Percentiles rank a stretch among this genome's conserved stretches.
phyloP scores from a whole-genome alignment of 495 filamentous ascomycete species.

The Opeltia flavorubescens region DNA sequence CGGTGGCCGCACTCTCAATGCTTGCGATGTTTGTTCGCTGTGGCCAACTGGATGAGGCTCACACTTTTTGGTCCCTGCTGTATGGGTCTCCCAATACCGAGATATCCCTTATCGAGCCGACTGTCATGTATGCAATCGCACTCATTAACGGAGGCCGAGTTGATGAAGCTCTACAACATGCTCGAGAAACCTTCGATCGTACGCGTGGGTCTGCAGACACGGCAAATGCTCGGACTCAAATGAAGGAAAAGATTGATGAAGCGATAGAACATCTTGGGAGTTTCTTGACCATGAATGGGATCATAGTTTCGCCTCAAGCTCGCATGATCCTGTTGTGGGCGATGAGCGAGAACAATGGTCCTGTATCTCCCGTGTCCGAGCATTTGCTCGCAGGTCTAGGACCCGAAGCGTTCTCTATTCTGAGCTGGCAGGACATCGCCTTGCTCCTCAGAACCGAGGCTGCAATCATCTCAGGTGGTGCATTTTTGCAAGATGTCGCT shows the following conservation, averaged over 20 bases:
- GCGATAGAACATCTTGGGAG: conserved; percentile 61
- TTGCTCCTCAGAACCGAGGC: conserved; percentile 52
- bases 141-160: conserved; percentile 68
- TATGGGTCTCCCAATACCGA: conserved; percentile 31
- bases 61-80: conserved; percentile 62
- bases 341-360: conserved; percentile 59
- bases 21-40: conserved; percentile 71
- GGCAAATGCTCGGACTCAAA: conserved; percentile 27
- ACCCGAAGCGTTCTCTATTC: conserved; percentile 40
- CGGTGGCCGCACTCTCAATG: conserved; percentile 63
- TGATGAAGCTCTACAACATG: conserved; percentile 57
- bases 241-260: conserved; percentile 74
- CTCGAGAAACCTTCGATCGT: conserved; percentile 68
- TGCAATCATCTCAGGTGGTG: conserved; percentile 37
- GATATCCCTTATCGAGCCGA: conserved; percentile 65
- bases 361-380: conserved; percentile 45
- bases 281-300: conserved; percentile 33
- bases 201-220: conserved; percentile 38
- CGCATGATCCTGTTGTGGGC: conserved; percentile 50
- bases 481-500: conserved; percentile 34
- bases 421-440: conserved; percentile 42
- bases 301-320: conserved; percentile 36
- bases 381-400: conserved; percentile 48
- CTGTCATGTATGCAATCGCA: conserved; percentile 72
- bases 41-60: conserved; percentile 60